These are phyloP conservation scores for Kuraishia floccosa DNA, from an alignment of 805 yeast species.

Conservation along the genomic window DNA sequence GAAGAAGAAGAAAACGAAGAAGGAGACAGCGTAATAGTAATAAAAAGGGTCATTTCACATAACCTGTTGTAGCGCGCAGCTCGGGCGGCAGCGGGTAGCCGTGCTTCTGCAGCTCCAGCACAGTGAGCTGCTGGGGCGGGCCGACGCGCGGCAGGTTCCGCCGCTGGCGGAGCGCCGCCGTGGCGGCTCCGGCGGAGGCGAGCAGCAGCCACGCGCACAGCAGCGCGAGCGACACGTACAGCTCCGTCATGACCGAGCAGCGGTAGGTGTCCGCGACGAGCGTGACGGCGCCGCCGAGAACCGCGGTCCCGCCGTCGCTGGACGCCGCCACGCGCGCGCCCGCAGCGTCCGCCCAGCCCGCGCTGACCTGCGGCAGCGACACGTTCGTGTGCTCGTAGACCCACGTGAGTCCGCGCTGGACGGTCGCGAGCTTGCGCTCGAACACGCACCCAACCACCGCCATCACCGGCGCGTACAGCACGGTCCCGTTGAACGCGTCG, in stretches of 20 bases:
- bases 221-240: conserved; percentile 31
- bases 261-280: conserved; percentile 21
- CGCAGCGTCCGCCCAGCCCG: too few species aligned
- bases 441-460: conserved; percentile 71
- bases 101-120: too few species aligned
- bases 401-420: conserved; percentile 76
- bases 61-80: too few species aligned
- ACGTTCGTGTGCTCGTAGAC: conserved; percentile 51
- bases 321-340: too few species aligned
- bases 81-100: too few species aligned
- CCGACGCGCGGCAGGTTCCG: too few species aligned
- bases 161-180: too few species aligned
- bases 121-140: too few species aligned
- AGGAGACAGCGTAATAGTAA: conserved; percentile 7
- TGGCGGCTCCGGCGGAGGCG: too few species aligned
- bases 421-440: conserved; percentile 54
- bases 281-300: too few species aligned
- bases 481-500: conserved; percentile 56
- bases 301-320: too few species aligned
- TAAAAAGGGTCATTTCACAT: too few species aligned
- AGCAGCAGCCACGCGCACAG: conserved; percentile 36
- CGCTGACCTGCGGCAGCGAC: conserved; percentile 39
- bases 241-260: conserved; percentile 28
- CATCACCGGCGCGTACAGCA: conserved; percentile 49
- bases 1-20: conserved; percentile 15